A percentile compares a stretch with the other conserved stretches of the same genome.
Evolutionary conservation across 352 stramenopile species (phyloP).

Genomic region (Globisporangium apiculatum): DNA sequence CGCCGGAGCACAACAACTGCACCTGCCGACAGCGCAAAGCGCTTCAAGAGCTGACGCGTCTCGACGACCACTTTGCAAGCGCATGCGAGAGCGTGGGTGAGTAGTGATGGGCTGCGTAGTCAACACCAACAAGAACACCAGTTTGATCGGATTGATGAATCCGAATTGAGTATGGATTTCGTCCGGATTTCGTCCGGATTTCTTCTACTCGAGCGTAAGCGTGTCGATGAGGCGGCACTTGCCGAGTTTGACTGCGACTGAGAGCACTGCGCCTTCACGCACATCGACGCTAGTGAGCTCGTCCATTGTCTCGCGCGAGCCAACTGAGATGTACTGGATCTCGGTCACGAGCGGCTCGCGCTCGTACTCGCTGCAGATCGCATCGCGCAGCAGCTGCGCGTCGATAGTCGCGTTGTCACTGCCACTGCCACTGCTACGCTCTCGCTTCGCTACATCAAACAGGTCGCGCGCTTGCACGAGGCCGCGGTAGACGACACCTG

Average conservation of each 20-base stretch:
- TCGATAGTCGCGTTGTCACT: conserved; percentile 13
- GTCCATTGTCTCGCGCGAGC: conserved; percentile 92
- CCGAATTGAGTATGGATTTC: background rate
- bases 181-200: background rate
- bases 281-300: conserved; percentile 77
- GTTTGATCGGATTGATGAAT: no score
- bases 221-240: conserved; percentile 98
- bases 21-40: conserved; percentile 6
- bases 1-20: conserved; percentile 11
- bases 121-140: background rate
- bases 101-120: no score
- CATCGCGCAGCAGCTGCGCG: conserved; percentile 25
- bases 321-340: conserved; percentile 96
- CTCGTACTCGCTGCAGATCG: conserved; percentile 49
- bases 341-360: conserved; percentile 88
- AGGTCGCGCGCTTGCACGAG: conserved; percentile 39
- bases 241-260: conserved; percentile 92
- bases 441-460: conserved; percentile 21
- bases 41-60: conserved; percentile 6
- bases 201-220: conserved; percentile 65
- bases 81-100: no score
- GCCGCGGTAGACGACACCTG: conserved; percentile 86
- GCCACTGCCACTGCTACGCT: background rate
- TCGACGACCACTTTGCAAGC: no score
- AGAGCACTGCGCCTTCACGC: conserved; percentile 86